Base-by-base conservation (phyloP, 2,329 filamentous ascomycete species). In the Diaporthe citriasiana region DNA sequence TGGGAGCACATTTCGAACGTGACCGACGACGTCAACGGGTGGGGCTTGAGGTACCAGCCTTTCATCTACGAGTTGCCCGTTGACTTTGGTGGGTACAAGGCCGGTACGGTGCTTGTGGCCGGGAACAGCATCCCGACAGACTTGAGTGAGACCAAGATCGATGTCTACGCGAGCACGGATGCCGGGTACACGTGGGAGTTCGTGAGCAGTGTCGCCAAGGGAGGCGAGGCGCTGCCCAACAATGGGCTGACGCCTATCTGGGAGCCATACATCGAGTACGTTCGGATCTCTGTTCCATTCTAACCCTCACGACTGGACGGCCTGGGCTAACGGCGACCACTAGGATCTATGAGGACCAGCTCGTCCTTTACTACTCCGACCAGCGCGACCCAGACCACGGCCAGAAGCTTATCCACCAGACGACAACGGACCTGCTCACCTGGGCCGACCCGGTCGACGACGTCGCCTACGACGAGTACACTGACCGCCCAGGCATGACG, bases 361-460 rank as follows among this genome's bases (percentile, higher is more conserved):
- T 94, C 25, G 87, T 94, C 47, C 84, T 88, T 78, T 94, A 93
- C 85, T 94, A 94, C 83, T 91, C 92, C 1, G 93, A 94, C 81
- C 93, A 94, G 80, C 88, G 92, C 47, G 91, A 91, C 76, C 87
- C 90, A 76, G 84, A 84, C 1, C 85, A 94, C 78, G 92, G 92
- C 25, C 92, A 94, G 82, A 93, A 93, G 79, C 85, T 94, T 51
- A 87, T 90, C 3, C 92, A 94, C 80, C 91, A 93, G 81, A 85
- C 85, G 22, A 87, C 89, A 2, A 85, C 82, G 1, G 90, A 94
- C 78, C 84, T 93, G 27, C 82, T 84, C 73, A 88, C 81, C 22
- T 94, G 92, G 92, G 86, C 87, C 25, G 79, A 85, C 0, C 83
- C 89, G 4, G 87, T 92, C 66, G 86, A 92, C 74, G 91, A 94